Conservation (phyloP, 2,329 filamentous ascomycete species). For the Pseudocercospora fuligena region DNA sequence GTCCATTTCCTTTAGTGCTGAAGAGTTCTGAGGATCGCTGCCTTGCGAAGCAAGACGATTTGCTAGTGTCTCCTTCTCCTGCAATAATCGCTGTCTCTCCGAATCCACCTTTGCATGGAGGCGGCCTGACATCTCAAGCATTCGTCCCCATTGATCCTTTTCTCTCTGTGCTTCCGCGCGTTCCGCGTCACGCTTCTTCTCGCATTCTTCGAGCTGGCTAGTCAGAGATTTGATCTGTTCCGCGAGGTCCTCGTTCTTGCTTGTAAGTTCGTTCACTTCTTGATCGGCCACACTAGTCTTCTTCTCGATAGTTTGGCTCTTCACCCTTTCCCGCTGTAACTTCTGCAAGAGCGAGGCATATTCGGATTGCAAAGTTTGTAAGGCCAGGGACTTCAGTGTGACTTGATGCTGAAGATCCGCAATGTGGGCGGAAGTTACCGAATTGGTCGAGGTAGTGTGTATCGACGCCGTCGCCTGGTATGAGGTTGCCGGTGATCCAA, state of each 20-base stretch:
- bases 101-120: conserved; percentile 51
- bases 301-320: conserved; percentile 55
- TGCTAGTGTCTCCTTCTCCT: conserved; percentile 44
- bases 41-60: conserved; percentile 21
- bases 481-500: conserved; percentile 33
- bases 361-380: conserved; percentile 60
- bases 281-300: conserved; percentile 57
- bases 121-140: conserved; percentile 55
- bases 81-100: conserved; percentile 49
- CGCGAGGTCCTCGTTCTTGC: conserved; percentile 56
- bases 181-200: conserved; percentile 54
- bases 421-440: conserved; percentile 45
- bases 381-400: conserved; percentile 57
- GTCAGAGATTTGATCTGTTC: conserved; percentile 55
- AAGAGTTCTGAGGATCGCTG: background rate
- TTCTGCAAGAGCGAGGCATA: conserved; percentile 59
- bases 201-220: conserved; percentile 54
- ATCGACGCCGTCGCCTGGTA: conserved; percentile 32
- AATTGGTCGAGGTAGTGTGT: conserved; percentile 33
- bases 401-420: conserved; percentile 60
- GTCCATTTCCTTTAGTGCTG: background rate
- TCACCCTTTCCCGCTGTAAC: conserved; percentile 56
- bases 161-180: conserved; percentile 49
- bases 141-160: conserved; percentile 56
- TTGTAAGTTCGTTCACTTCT: conserved; percentile 57